A percentile compares a stretch with the other conserved stretches of the same genome.
Conservation (phyloP, 371 early-diverging fungal species). For the Mucor indicus region DNA sequence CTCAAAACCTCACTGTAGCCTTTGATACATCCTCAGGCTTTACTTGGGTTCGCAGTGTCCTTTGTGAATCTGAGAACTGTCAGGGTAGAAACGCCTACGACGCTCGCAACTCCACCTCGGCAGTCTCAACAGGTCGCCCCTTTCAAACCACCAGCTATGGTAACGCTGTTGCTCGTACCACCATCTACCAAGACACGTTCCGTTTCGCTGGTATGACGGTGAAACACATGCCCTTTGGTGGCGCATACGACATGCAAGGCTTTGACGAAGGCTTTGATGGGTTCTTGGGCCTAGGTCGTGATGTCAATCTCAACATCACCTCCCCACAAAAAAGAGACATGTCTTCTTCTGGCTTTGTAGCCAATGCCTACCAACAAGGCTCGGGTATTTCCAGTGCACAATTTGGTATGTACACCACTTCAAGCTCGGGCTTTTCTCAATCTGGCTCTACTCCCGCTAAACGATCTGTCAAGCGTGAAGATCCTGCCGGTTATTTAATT, state of each 20-base stretch:
- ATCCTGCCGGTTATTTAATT: constrained; percentile 44
- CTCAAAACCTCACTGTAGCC: constrained; percentile 26
- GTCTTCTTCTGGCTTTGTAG: constrained; percentile 34
- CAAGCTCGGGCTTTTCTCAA: constrained; percentile 25
- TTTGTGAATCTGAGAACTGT: constrained; percentile 21
- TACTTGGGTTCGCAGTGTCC: constrained; percentile 22
- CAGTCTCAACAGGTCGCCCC: constrained; percentile 21
- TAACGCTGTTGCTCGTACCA: constrained; percentile 28
- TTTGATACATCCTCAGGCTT: constrained; percentile 32
- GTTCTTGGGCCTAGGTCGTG: constrained; percentile 46
- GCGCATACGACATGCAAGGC: constrained; percentile 43
- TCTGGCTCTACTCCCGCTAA: constrained; percentile 9
- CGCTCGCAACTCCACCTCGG: constrained; percentile 30
- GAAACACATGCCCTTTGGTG: constrained; percentile 41
- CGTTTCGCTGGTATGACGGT: constrained; percentile 29
- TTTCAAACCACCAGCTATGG: constrained; percentile 47
- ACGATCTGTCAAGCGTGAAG: constrained; percentile 6
- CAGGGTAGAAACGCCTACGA: constrained; percentile 37
- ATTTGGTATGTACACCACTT: constrained; percentile 40
- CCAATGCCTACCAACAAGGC: constrained; percentile 39
- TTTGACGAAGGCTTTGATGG: constrained; percentile 46
- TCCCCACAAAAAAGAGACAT: constrained; percentile 23
- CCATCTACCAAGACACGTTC: constrained; percentile 34
- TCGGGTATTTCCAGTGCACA: constrained; percentile 36
- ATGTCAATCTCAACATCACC: constrained; percentile 30